Evolutionary conservation across 1,284 basidiomycete genomes (phyloP).

Genomic region (Tremellales sp.): DNA sequence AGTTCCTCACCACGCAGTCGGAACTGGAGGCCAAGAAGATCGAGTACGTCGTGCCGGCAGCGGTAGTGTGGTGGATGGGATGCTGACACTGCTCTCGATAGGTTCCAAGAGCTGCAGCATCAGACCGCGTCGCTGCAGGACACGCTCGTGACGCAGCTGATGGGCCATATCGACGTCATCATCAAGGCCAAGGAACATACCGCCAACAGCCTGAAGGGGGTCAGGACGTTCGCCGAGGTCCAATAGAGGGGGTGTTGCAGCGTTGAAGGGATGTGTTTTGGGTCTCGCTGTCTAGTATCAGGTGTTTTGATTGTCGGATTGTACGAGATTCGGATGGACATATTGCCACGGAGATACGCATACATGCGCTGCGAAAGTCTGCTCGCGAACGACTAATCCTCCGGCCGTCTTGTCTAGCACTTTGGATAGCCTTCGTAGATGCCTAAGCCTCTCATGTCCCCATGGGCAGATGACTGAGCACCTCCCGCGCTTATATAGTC

Average conservation of each 20-base stretch:
- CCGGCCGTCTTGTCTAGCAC: too few species aligned
- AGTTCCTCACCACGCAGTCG: constrained; percentile 32
- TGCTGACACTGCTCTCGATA: constrained; percentile 6
- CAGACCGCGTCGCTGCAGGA: constrained; percentile 40
- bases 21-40: constrained; percentile 39
- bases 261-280: too few species aligned
- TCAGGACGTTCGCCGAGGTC: constrained; percentile 40
- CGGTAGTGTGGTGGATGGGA: not conserved
- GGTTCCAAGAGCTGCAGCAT: constrained; percentile 41
- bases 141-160: constrained; percentile 29
- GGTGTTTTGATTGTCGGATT: too few species aligned
- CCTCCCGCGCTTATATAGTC: too few species aligned
- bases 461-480: too few species aligned
- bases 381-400: too few species aligned
- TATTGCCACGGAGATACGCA: too few species aligned
- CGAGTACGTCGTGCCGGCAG: constrained; percentile 29
- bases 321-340: too few species aligned
- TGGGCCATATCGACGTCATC: constrained; percentile 39
- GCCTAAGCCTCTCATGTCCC: too few species aligned
- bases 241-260: constrained; percentile 13
- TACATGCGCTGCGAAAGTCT: too few species aligned
- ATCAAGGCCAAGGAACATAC: constrained; percentile 45
- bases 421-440: too few species aligned
- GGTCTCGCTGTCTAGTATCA: too few species aligned
- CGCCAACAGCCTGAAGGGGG: constrained; percentile 34